Percentiles rank a stretch among this genome's conserved stretches.
Evolutionary conservation across 805 yeast genomes (phyloP).

Genomic region (Candida nitratophila): DNA sequence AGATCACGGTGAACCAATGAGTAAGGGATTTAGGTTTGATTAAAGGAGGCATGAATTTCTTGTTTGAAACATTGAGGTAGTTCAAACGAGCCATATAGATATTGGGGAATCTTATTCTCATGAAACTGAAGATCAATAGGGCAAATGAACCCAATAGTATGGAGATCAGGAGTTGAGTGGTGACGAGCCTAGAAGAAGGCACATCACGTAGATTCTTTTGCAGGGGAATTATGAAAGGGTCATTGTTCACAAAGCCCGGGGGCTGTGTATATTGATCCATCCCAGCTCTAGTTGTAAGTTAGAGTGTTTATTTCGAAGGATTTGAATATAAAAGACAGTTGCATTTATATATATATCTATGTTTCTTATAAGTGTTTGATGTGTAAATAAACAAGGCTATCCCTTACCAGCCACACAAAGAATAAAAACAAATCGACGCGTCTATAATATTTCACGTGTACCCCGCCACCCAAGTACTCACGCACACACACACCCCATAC

Average conservation of each 20-base stretch:
- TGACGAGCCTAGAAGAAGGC: slow-evolving; percentile 48
- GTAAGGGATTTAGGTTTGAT: slow-evolving; percentile 53
- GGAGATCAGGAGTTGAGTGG: slow-evolving; percentile 74
- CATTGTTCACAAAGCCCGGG: neutral
- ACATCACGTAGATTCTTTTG: slow-evolving; percentile 20
- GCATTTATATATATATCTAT: no score
- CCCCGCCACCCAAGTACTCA: no score
- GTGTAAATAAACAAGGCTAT: no score
- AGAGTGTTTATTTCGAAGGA: no score
- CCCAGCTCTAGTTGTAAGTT: no score
- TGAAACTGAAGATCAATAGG: slow-evolving; percentile 57
- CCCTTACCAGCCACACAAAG: no score
- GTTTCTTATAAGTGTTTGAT: no score
- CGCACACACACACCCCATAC: no score
- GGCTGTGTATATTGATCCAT: no score
- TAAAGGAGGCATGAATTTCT: slow-evolving; percentile 46
- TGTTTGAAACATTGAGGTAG: slow-evolving; percentile 34
- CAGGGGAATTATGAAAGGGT: neutral
- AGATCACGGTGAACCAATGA: slow-evolving; percentile 75
- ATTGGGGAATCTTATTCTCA: slow-evolving; percentile 70
- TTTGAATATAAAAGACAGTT: no score
- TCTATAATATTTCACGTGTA: no score
- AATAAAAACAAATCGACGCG: no score
- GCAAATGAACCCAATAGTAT: slow-evolving; percentile 60
- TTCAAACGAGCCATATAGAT: slow-evolving; percentile 76